Evolutionary conservation across 73 alveolate genomes (phyloP).

Genomic region (Paramecium sexaurelia): DNA sequence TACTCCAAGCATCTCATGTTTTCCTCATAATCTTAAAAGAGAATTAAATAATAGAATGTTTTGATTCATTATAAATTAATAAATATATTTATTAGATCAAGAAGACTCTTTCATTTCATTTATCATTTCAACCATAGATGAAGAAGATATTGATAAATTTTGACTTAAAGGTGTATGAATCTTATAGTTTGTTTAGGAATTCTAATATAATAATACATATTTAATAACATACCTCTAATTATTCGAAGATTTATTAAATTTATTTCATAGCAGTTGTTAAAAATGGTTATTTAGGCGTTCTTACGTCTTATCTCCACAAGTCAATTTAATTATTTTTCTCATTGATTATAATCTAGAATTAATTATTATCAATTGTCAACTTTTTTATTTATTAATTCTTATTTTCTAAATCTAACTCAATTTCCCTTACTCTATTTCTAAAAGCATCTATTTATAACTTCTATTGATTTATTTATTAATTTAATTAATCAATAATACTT

Average conservation of each 20-base stretch:
- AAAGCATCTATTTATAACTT: neutral
- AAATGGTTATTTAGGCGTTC: neutral
- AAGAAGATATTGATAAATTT: neutral
- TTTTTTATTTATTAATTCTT: neutral
- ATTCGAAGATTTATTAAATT: neutral
- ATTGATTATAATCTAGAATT: neutral
- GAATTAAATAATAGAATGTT: conserved; percentile 24
- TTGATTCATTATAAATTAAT: conserved; percentile 5
- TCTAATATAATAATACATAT: neutral
- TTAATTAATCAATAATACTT: neutral
- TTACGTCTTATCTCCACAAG: neutral
- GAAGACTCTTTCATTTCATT: neutral
- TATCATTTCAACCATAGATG: neutral
- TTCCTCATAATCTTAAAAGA: conserved; percentile 55
- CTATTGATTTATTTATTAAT: neutral
- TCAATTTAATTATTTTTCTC: neutral
- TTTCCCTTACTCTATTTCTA: neutral
- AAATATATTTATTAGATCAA: neutral
- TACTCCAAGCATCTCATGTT: conserved; percentile 54
- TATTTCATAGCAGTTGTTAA: neutral
- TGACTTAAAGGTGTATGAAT: neutral
- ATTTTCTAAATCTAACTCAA: neutral
- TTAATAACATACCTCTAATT: neutral
- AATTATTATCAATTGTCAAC: neutral
- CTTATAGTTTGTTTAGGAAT: neutral